Evolutionary conservation across 108 stramenopile genomes (phyloP), one percentile per base, ranked within the genome.

Genomic region (Discostella pseudostelligera): DNA sequence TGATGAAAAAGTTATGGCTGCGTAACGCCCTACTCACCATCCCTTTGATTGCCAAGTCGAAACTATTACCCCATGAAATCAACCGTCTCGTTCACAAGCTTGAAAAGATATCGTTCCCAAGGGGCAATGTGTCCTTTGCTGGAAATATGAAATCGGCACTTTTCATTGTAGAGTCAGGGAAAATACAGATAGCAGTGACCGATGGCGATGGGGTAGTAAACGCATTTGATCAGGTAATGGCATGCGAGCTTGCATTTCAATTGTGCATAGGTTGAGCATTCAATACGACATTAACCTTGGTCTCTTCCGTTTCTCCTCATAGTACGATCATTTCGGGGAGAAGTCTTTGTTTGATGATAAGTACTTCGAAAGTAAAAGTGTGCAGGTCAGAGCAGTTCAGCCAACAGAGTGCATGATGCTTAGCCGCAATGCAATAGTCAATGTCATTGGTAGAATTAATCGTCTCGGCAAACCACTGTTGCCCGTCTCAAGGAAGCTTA

Each of bases 31-130:
- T 72, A 35, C 39, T 76, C 17, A 71, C 56, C 24, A 72, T 76
- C 28, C 75, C 75, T 22, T 46, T 76, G 36, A 72, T 76, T 46
- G 75, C 75, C 54, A 49, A 59, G 48, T 72, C 70, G 8, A 67
- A 72, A 35, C 53, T 76, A 35, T 54, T 67, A 17, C 64, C 70
- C 12, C 56, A 76, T 54, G 75, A 76, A 44, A 76, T 76, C 22
- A 72, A 71, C 51, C 40, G 47, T 24, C 70, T 76, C 37, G 75
- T 76, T 19, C 51, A 76, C 25, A 65, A 74, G 32, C 57, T 67
- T 16, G 46, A 62, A 17, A 47, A 53, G 13, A 59, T 67, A 12
- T 61, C 65, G 26, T 67, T 74, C 22, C 73, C 65, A 35, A 44
- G 39, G 29, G 73, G 73, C n/a, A 74, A 60, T 5, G 65, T 67